Evolutionary conservation across 2,329 filamentous ascomycete species (phyloP).

Genomic region (Cladosporium sp.): DNA sequence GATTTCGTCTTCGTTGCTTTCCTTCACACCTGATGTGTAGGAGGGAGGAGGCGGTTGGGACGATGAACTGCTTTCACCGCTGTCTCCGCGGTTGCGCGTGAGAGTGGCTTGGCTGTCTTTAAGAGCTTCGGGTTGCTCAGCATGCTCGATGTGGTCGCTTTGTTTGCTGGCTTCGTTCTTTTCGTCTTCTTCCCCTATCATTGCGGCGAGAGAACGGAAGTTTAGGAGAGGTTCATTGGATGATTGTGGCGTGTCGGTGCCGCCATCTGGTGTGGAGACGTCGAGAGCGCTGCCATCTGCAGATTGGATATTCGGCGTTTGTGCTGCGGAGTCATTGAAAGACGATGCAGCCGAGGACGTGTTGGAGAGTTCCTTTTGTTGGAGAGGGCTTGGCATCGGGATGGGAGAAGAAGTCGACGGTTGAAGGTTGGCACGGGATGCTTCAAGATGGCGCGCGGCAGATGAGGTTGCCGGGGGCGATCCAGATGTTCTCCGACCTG

Average conservation of each 20-base stretch:
- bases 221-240: slow-evolving; percentile 75
- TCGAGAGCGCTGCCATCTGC: slow-evolving; percentile 54
- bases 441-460: slow-evolving; percentile 43
- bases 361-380: slow-evolving; percentile 75
- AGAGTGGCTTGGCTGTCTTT: slow-evolving; percentile 14
- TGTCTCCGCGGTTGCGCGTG: slow-evolving; percentile 24
- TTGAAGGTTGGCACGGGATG: slow-evolving; percentile 40
- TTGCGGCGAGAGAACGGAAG: slow-evolving; percentile 79
- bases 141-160: slow-evolving; percentile 38
- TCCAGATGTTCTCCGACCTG: slow-evolving; percentile 25
- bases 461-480: slow-evolving; percentile 13
- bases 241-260: slow-evolving; percentile 47
- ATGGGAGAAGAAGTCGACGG: slow-evolving; percentile 23
- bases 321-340: slow-evolving; percentile 52
- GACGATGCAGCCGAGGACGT: slow-evolving; percentile 81
- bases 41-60: background rate
- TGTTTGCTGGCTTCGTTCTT: slow-evolving; percentile 26
- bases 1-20: slow-evolving; percentile 20
- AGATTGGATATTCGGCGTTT: slow-evolving; percentile 27
- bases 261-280: slow-evolving; percentile 30
- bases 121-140: slow-evolving; percentile 14
- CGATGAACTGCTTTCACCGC: slow-evolving; percentile 20
- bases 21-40: background rate
- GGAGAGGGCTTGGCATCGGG: slow-evolving; percentile 29
- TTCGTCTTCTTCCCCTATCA: slow-evolving; percentile 63